Percentiles rank a stretch among this genome's conserved stretches.
phyloP scores from a whole-genome alignment of 305 asterid species.

The Rubia peregrina region DNA sequence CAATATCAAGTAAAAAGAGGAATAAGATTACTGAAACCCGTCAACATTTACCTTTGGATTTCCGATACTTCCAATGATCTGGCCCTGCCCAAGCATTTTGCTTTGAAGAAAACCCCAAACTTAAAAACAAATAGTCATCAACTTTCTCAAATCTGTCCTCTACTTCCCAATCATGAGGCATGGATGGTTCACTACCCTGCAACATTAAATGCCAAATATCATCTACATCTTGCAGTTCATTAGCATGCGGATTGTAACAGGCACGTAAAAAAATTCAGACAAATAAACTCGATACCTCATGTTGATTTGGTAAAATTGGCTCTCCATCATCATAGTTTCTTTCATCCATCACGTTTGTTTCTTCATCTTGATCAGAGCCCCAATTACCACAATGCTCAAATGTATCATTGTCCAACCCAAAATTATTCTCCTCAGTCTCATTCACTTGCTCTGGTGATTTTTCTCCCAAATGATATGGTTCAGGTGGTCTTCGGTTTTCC shows the following conservation, averaged over 20 bases:
- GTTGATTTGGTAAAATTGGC: slow-evolving; percentile 36
- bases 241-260: neutral
- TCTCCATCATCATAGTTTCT: slow-evolving; percentile 39
- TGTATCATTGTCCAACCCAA: slow-evolving; percentile 38
- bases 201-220: slow-evolving; percentile 15
- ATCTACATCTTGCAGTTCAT: slow-evolving; percentile 6
- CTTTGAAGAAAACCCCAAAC: slow-evolving; percentile 70
- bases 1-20: slow-evolving; percentile 15
- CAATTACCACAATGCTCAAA: slow-evolving; percentile 45
- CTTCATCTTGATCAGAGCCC: slow-evolving; percentile 57
- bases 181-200: slow-evolving; percentile 47
- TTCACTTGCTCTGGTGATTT: slow-evolving; percentile 37
- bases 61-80: slow-evolving; percentile 88
- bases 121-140: slow-evolving; percentile 62
- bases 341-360: slow-evolving; percentile 50
- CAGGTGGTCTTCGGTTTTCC: slow-evolving; percentile 52
- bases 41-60: slow-evolving; percentile 49
- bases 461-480: slow-evolving; percentile 37
- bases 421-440: slow-evolving; percentile 30
- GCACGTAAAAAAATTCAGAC: neutral
- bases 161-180: slow-evolving; percentile 39
- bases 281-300: slow-evolving; percentile 30
- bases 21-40: slow-evolving; percentile 16
- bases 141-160: slow-evolving; percentile 63
- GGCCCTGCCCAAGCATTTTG: slow-evolving; percentile 99